phyloP scores from a whole-genome alignment of 164 flowering plant genomes.

The Paratinospora sagittata region DNA sequence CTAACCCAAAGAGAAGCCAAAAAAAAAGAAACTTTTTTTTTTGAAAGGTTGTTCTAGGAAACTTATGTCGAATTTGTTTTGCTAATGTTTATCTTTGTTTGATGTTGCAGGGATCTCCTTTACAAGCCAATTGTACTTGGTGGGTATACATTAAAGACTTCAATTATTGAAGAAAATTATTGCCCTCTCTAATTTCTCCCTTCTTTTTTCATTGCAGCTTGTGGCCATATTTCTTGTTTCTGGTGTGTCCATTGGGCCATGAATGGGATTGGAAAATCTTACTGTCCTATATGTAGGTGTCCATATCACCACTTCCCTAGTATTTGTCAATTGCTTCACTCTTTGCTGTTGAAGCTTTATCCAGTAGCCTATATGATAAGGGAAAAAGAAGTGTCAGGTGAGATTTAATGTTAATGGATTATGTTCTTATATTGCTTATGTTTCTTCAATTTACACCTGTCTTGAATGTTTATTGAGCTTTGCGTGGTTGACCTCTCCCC shows the following conservation, averaged over 20 bases:
- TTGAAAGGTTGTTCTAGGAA: background rate
- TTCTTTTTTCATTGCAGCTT: slow-evolving; percentile 44
- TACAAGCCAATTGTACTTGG: slow-evolving; percentile 83
- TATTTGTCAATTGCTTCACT: slow-evolving; percentile 62
- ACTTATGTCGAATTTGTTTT: background rate
- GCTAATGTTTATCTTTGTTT: slow-evolving; percentile 12
- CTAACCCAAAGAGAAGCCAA: too few relatives aligned
- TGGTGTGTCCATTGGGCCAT: slow-evolving; percentile 79
- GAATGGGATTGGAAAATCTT: slow-evolving; percentile 38
- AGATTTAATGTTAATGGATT: slow-evolving; percentile 11
- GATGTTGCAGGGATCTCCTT: slow-evolving; percentile 64
- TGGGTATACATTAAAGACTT: slow-evolving; percentile 22
- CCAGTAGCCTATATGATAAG: slow-evolving; percentile 60
- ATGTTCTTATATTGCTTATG: background rate
- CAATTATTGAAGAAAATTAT: background rate
- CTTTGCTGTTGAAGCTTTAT: slow-evolving; percentile 58
- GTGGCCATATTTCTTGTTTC: slow-evolving; percentile 90
- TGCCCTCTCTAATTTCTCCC: background rate
- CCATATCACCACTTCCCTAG: slow-evolving; percentile 67
- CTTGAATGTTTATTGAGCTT: background rate
- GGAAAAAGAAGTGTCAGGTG: slow-evolving; percentile 51
- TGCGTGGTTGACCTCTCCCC: background rate
- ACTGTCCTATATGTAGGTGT: slow-evolving; percentile 69
- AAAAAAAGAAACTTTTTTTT: too few relatives aligned
- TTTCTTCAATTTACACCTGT: background rate